Evolutionary conservation across 805 yeast species (phyloP).

Genomic region (Metschnikowia dekortorum): DNA sequence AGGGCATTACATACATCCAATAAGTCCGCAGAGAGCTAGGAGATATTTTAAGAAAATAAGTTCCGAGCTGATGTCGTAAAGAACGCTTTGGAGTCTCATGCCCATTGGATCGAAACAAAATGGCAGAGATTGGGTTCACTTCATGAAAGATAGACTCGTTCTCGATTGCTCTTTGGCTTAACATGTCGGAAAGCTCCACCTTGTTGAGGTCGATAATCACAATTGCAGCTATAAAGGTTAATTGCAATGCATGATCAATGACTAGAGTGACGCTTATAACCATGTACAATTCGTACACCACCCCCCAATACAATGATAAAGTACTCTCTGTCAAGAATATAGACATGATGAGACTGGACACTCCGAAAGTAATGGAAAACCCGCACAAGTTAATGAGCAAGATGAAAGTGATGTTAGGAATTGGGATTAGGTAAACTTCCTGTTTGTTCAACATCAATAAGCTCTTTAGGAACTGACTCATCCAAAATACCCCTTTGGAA

Average conservation of each 20-base stretch:
- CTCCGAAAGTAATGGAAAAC: constrained; percentile 6
- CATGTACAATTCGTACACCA: neutral
- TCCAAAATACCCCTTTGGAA: constrained; percentile 11
- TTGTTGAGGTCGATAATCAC: constrained; percentile 64
- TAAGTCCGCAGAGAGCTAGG: constrained; percentile 9
- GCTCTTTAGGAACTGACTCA: constrained; percentile 10
- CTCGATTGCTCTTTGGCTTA: constrained; percentile 17
- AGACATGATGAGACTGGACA: neutral
- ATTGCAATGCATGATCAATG: constrained; percentile 56
- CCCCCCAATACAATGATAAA: neutral
- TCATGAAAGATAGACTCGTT: constrained; percentile 21
- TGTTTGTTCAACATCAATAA: constrained; percentile 8
- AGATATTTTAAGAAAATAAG: constrained; percentile 10
- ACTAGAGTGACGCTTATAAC: constrained; percentile 38
- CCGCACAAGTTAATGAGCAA: constrained; percentile 19
- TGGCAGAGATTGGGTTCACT: constrained; percentile 24
- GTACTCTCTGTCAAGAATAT: neutral
- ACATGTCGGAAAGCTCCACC: constrained; percentile 54
- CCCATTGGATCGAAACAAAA: constrained; percentile 17
- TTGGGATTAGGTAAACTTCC: constrained; percentile 6
- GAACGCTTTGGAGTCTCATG: constrained; percentile 18
- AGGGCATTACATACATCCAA: constrained; percentile 12
- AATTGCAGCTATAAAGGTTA: constrained; percentile 62
- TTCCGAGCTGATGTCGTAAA: constrained; percentile 27
- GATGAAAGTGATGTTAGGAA: constrained; percentile 25